These are phyloP conservation scores for Maudiozyma saulgeensis DNA, from an alignment of 805 yeast species.

Conservation along the genomic window DNA sequence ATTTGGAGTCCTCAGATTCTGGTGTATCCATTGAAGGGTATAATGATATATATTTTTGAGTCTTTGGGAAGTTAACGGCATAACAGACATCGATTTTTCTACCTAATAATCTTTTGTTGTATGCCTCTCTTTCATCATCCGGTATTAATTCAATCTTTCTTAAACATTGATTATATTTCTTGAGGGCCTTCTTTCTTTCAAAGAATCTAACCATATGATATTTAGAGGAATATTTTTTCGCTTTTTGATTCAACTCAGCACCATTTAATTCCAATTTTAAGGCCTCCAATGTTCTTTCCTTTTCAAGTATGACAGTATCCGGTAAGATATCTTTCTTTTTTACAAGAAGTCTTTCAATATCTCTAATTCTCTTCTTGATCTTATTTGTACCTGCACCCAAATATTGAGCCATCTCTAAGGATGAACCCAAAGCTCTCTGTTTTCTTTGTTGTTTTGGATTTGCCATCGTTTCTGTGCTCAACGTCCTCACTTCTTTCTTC, in stretches of 20 bases:
- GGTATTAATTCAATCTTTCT: constrained; percentile 25
- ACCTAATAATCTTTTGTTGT: constrained; percentile 34
- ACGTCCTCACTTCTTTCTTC: no score
- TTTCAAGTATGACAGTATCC: constrained; percentile 54
- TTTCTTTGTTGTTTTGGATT: constrained; percentile 7
- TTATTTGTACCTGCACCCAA: constrained; percentile 39
- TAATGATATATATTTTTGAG: constrained; percentile 69
- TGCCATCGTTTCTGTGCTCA: background rate
- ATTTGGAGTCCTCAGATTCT: constrained; percentile 30
- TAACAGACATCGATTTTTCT: constrained; percentile 66
- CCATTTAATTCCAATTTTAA: constrained; percentile 47
- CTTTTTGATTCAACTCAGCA: constrained; percentile 36
- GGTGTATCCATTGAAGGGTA: constrained; percentile 44
- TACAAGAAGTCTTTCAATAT: constrained; percentile 59
- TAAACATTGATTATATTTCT: constrained; percentile 47
- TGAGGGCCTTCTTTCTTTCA: constrained; percentile 75
- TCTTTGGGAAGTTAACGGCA: constrained; percentile 65
- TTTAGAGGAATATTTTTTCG: constrained; percentile 50
- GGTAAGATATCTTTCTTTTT: constrained; percentile 48
- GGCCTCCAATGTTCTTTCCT: constrained; percentile 68
- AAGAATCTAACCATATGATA: constrained; percentile 92
- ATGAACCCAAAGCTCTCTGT: constrained; percentile 13
- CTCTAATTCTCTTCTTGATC: constrained; percentile 79
- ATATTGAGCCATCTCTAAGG: constrained; percentile 31
- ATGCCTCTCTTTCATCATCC: constrained; percentile 11